Conservation (phyloP, 108 stramenopile species). For the Nannochloropsis oceanica region DNA sequence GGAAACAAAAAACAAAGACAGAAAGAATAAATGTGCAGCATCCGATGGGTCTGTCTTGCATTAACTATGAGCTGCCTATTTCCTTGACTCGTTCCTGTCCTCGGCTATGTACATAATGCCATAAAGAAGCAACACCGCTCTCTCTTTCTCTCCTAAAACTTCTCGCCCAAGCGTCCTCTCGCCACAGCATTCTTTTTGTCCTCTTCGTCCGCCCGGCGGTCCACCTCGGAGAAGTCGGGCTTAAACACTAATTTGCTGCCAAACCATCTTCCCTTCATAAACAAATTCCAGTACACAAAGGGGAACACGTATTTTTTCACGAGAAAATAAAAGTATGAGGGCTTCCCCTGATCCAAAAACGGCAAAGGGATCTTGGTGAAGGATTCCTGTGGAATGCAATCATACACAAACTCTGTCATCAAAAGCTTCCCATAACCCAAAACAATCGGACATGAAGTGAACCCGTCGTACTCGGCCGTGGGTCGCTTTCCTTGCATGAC, state of each 20-base stretch:
- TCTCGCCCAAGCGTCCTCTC: background rate
- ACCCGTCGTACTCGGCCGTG: slow-evolving; percentile 30
- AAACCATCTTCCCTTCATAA: background rate
- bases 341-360: slow-evolving; percentile 2
- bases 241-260: background rate
- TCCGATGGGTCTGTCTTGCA: background rate
- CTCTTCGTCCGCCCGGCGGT: background rate
- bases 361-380: slow-evolving; percentile 27
- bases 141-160: background rate
- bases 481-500: slow-evolving; percentile 6
- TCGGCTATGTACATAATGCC: background rate
- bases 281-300: background rate
- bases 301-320: background rate
- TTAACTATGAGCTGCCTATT: background rate
- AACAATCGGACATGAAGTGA: slow-evolving; percentile 35
- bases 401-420: slow-evolving; percentile 38
- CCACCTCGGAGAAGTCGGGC: background rate
- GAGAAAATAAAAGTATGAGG: background rate
- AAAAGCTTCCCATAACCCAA: slow-evolving; percentile 15
- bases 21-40: background rate
- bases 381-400: slow-evolving; percentile 28
- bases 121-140: too few relatives aligned
- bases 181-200: background rate
- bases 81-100: background rate
- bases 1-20: background rate